A percentile compares a stretch with the other conserved stretches of the same genome.
Evolutionary conservation across 2,329 filamentous ascomycete genomes (phyloP).

Genomic region (Fusarium neocosmosporiellum): DNA sequence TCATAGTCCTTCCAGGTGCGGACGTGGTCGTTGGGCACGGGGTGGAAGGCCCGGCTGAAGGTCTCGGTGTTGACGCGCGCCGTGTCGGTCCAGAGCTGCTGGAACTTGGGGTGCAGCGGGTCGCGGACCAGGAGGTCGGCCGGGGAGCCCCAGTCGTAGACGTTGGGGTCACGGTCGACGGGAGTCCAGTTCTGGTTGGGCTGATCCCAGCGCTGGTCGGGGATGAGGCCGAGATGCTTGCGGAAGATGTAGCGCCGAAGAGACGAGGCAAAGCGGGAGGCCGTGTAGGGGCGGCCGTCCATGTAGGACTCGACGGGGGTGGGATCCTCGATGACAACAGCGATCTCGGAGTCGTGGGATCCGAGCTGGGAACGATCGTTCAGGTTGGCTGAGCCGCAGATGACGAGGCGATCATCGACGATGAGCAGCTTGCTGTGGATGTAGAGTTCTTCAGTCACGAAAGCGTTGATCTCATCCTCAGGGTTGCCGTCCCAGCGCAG

Average conservation of each 20-base stretch:
- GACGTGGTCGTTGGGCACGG: slow-evolving; percentile 75
- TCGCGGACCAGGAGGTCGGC: slow-evolving; percentile 78
- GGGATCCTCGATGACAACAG: slow-evolving; percentile 87
- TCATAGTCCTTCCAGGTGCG: slow-evolving; percentile 80
- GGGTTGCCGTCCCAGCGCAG: slow-evolving; percentile 66
- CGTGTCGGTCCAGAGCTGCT: slow-evolving; percentile 76
- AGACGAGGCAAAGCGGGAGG: slow-evolving; percentile 80
- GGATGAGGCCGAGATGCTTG: slow-evolving; percentile 88
- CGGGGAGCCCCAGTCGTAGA: slow-evolving; percentile 76
- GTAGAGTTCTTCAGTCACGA: slow-evolving; percentile 72
- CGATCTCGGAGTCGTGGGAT: slow-evolving; percentile 87
- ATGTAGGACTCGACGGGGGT: slow-evolving; percentile 77
- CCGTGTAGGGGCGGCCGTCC: slow-evolving; percentile 77
- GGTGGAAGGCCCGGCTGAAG: slow-evolving; percentile 85
- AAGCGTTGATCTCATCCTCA: slow-evolving; percentile 69
- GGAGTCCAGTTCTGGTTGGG: slow-evolving; percentile 82
- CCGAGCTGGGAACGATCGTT: slow-evolving; percentile 81
- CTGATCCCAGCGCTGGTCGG: slow-evolving; percentile 75
- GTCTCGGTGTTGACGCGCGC: slow-evolving; percentile 83
- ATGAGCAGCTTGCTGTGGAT: slow-evolving; percentile 79
- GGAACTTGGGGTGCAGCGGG: slow-evolving; percentile 76
- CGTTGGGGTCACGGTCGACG: slow-evolving; percentile 75
- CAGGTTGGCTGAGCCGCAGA: slow-evolving; percentile 76
- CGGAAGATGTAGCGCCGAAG: slow-evolving; percentile 89
- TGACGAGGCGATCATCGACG: slow-evolving; percentile 83